Conservation (phyloP, 2,329 filamentous ascomycete species). For the Nectriaceae sp. region DNA sequence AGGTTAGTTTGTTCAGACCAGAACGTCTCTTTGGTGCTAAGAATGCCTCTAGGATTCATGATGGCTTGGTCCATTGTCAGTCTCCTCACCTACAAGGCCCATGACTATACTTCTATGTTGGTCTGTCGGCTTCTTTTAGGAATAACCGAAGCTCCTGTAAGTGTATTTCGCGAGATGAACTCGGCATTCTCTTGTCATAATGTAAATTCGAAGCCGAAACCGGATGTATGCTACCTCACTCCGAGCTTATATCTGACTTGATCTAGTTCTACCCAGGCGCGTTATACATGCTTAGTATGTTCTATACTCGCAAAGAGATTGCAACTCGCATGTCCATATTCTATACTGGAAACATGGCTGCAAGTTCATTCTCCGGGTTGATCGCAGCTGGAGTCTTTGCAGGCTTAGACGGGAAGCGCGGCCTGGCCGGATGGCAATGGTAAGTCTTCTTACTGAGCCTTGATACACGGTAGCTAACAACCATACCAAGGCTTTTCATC, state of each 20-base stretch:
- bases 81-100: constrained; percentile 42
- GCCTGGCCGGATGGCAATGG: constrained; percentile 34
- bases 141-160: constrained; percentile 42
- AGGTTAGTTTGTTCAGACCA: no score
- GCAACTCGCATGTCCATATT: constrained; percentile 46
- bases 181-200: no score
- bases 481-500: no score
- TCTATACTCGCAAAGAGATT: constrained; percentile 54
- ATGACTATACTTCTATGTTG: constrained; percentile 43
- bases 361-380: constrained; percentile 44
- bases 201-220: no score
- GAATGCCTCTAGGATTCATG: no score
- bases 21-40: no score
- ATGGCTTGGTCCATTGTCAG: constrained; percentile 42
- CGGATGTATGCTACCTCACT: no score
- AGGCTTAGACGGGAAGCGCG: constrained; percentile 27
- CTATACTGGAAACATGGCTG: constrained; percentile 42
- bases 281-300: constrained; percentile 49
- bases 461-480: no score
- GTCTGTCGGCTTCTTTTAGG: constrained; percentile 43
- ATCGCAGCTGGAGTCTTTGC: constrained; percentile 45
- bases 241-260: no score
- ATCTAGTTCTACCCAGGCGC: constrained; percentile 37
- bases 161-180: no score
- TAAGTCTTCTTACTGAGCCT: no score